These are phyloP conservation scores for Candida broadrunensis DNA, from an alignment of 805 yeast genomes.

Conservation along the genomic window DNA sequence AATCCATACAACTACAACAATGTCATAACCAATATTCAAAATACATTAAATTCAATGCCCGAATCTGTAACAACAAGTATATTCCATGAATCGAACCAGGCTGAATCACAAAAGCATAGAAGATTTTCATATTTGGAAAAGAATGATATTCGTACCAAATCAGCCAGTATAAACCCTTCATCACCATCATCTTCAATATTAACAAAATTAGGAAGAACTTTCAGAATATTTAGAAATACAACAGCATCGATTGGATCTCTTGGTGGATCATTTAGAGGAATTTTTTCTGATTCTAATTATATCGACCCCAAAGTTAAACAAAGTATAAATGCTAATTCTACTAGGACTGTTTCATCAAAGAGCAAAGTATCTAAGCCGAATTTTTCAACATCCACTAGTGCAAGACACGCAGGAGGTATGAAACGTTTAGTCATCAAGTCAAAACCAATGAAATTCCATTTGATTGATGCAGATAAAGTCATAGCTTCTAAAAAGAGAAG, in stretches of 20 bases:
- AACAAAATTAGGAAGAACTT: constrained; percentile 31
- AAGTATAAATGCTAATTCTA: neutral
- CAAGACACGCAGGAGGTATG: constrained; percentile 22
- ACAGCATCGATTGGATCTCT: constrained; percentile 6
- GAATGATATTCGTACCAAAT: constrained; percentile 2
- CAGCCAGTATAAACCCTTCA: neutral
- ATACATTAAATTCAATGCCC: constrained; percentile 23
- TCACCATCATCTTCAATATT: constrained; percentile 9
- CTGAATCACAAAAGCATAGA: constrained; percentile 13
- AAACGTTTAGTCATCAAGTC: constrained; percentile 37
- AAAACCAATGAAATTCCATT: constrained; percentile 38
- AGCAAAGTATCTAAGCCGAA: constrained; percentile 3
- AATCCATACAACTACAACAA: constrained; percentile 31
- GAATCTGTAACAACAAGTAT: constrained; percentile 28
- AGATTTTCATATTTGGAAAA: constrained; percentile 13
- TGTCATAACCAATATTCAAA: constrained; percentile 19
- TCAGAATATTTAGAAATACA: constrained; percentile 25
- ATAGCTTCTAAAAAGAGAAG: constrained; percentile 32
- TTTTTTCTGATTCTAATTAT: constrained; percentile 27
- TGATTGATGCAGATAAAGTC: constrained; percentile 41
- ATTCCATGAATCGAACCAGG: constrained; percentile 12
- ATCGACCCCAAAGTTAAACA: constrained; percentile 9
- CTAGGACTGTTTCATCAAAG: neutral
- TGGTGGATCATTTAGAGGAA: constrained; percentile 21
- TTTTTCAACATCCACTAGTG: constrained; percentile 6